A percentile compares a stretch with the other conserved stretches of the same genome.
phyloP scores from a whole-genome alignment of 129 eudicot genomes.

The Glebionis coronaria region DNA sequence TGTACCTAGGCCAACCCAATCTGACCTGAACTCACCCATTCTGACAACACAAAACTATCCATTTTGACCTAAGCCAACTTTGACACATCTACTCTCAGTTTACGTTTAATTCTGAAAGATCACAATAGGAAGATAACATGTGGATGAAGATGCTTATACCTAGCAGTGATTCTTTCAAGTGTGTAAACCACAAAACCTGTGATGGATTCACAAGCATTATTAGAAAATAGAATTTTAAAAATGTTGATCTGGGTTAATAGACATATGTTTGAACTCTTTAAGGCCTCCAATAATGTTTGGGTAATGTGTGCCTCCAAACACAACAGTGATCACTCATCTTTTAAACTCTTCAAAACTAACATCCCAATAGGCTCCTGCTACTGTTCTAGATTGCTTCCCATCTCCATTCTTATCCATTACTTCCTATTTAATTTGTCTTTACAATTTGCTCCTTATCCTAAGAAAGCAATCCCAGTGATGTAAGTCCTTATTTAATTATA shows the following conservation, averaged over 20 bases:
- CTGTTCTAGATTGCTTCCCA: no score
- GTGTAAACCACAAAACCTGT: slow-evolving; percentile 73
- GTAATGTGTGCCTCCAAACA: slow-evolving; percentile 47
- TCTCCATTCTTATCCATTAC: no score
- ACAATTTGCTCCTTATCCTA: no score
- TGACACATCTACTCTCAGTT: not conserved
- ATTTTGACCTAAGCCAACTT: not conserved
- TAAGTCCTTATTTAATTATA: no score
- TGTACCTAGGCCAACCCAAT: not conserved
- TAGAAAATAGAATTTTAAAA: not conserved
- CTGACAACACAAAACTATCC: not conserved
- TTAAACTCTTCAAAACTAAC: no score
- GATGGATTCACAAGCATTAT: not conserved
- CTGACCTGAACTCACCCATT: not conserved
- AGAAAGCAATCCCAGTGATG: no score
- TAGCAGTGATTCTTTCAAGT: slow-evolving; percentile 60
- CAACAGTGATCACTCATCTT: slow-evolving; percentile 49
- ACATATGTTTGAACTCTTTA: slow-evolving; percentile 59
- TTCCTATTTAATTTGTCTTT: no score
- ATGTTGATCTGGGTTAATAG: not conserved
- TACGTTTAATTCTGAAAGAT: not conserved
- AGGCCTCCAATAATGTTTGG: slow-evolving; percentile 49
- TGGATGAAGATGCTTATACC: slow-evolving; percentile 30
- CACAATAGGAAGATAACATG: not conserved
- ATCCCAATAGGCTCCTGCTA: no score